A percentile compares a stretch with the other conserved stretches of the same genome.
Conservation (phyloP, 352 stramenopile species). For the Phytophthora capsici region DNA sequence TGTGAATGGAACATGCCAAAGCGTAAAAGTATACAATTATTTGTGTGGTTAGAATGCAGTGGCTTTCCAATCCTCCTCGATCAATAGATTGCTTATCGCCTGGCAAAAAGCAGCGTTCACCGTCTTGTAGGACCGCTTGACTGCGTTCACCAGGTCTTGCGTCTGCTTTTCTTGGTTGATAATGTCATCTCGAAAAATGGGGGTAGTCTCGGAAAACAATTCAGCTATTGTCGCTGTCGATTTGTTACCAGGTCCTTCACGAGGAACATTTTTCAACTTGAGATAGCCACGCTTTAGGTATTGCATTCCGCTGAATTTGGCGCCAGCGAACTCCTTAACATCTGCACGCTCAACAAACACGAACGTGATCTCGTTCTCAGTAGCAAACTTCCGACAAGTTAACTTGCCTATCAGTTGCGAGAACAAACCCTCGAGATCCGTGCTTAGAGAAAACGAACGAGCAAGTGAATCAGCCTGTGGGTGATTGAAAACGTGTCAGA, state of each 20-base stretch:
- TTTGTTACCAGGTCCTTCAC: background rate
- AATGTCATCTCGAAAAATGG: background rate
- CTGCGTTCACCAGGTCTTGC: background rate
- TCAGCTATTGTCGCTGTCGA: background rate
- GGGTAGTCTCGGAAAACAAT: background rate
- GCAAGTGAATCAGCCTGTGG: conserved; percentile 3
- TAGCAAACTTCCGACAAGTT: conserved; percentile 41
- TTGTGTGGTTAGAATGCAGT: background rate
- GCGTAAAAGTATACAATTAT: too few species aligned
- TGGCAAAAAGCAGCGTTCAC: conserved; percentile 1
- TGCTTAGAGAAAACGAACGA: conserved; percentile 1
- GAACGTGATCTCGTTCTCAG: conserved; percentile 38
- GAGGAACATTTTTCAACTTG: background rate
- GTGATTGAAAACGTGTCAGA: background rate
- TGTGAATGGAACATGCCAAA: too few species aligned
- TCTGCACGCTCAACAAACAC: conserved; percentile 41
- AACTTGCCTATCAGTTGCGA: background rate
- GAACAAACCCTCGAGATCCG: background rate
- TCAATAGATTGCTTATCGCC: conserved; percentile 1
- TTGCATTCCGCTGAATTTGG: background rate
- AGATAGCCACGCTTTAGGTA: background rate
- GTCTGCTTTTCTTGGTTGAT: background rate
- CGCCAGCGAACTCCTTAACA: background rate
- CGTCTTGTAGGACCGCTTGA: background rate
- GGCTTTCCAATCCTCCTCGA: conserved; percentile 7